Percentiles rank a stretch among this genome's conserved stretches.
Evolutionary conservation across 2,329 filamentous ascomycete genomes (phyloP).

Genomic region (Alternaria sp.): DNA sequence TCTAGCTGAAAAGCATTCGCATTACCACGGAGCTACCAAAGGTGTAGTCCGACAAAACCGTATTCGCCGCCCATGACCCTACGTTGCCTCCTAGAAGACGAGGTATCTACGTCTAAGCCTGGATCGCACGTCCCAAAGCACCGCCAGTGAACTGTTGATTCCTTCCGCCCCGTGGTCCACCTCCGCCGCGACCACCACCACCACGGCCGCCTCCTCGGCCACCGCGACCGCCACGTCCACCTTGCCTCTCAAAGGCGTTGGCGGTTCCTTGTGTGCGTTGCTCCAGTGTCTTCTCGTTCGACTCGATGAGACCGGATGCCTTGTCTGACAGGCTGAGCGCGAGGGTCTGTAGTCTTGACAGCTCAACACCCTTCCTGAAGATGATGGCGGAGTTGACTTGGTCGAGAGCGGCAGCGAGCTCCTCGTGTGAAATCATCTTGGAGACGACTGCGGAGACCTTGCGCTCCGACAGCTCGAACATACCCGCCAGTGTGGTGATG

Average conservation of each 20-base stretch:
- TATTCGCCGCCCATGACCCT: conserved; percentile 3
- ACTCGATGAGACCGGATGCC: conserved; percentile 93
- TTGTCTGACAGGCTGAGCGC: conserved; percentile 95
- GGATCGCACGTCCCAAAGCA: conserved; percentile 68
- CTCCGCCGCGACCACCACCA: conserved; percentile 65
- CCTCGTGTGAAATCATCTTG: conserved; percentile 99
- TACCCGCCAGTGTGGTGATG: conserved; percentile 80
- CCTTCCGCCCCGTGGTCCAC: conserved; percentile 62
- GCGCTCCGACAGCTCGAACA: conserved; percentile 92
- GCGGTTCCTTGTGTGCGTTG: conserved; percentile 95
- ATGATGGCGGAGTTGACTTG: conserved; percentile 97
- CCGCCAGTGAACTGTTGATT: conserved; percentile 84
- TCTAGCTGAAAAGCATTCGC: conserved; percentile 5
- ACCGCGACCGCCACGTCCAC: conserved; percentile 77
- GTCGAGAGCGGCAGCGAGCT: conserved; percentile 93
- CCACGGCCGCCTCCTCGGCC: conserved; percentile 63
- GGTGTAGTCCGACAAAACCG: conserved; percentile 5
- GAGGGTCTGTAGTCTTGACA: conserved; percentile 92
- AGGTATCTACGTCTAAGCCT: conserved; percentile 46
- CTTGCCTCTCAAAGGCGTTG: conserved; percentile 93
- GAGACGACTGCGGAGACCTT: conserved; percentile 96
- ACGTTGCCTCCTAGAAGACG: conserved; percentile 1
- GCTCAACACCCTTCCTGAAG: conserved; percentile 99
- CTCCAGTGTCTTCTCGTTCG: conserved; percentile 96
- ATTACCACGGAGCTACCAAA: conserved; percentile 7